phyloP scores from a whole-genome alignment of 257 asterid species.

The Forsythia viridissima region DNA sequence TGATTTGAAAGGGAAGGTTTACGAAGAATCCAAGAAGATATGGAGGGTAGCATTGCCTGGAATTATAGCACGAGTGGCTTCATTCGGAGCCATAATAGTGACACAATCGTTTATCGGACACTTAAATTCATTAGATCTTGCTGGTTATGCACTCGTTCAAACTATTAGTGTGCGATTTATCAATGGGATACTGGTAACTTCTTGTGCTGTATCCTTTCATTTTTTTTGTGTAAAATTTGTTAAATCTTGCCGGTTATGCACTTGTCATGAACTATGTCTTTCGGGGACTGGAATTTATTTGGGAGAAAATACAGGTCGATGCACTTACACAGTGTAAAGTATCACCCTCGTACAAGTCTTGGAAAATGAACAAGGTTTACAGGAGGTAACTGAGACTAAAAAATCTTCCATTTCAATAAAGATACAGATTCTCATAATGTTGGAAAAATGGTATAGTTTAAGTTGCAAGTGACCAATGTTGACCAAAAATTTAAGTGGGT shows the following conservation, averaged over 20 bases:
- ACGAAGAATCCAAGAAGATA: constrained; percentile 61
- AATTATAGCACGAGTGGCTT: constrained; percentile 59
- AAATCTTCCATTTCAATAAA: neutral
- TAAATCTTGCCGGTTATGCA: no score
- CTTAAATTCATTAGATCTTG: constrained; percentile 56
- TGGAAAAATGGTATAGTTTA: neutral
- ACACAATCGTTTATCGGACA: constrained; percentile 77
- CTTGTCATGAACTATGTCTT: no score
- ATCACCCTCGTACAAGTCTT: neutral
- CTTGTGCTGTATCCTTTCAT: neutral
- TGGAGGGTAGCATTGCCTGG: constrained; percentile 79
- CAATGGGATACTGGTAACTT: constrained; percentile 58
- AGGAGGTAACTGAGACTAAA: no score
- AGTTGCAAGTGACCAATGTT: neutral
- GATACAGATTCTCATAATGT: neutral
- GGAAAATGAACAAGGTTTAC: no score
- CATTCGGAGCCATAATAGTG: constrained; percentile 65
- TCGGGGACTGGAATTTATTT: no score
- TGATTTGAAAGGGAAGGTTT: constrained; percentile 44
- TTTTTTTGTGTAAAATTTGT: neutral
- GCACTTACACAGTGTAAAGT: no score
- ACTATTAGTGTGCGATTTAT: constrained; percentile 66
- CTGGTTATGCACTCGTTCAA: constrained; percentile 74
- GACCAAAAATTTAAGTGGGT: neutral
- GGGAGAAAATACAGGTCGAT: no score